A percentile compares a stretch with the other conserved stretches of the same genome.
These are phyloP conservation scores for Hypoxylon cercidicola DNA, from an alignment of 495 filamentous ascomycete genomes.

Conservation along the genomic window DNA sequence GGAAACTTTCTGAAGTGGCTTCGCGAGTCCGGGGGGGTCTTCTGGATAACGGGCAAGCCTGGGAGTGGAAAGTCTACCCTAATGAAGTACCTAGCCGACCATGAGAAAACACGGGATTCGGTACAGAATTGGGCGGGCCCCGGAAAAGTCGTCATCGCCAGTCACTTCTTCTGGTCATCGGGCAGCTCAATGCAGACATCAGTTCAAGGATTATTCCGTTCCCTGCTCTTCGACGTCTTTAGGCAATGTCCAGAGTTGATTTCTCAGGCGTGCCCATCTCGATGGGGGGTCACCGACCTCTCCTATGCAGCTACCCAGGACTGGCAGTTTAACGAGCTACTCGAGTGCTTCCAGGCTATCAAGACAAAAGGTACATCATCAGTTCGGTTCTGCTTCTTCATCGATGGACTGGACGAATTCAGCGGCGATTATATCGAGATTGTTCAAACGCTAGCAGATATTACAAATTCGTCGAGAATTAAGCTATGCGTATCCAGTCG, in stretches of 20 bases:
- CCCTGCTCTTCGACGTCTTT: slow-evolving; percentile 52
- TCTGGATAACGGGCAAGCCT: slow-evolving; percentile 50
- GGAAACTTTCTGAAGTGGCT: slow-evolving; percentile 38
- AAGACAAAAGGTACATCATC: not conserved
- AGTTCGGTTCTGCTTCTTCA: slow-evolving; percentile 39
- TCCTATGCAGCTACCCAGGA: not conserved
- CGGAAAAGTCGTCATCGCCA: slow-evolving; percentile 39
- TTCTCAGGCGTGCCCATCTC: slow-evolving; percentile 8
- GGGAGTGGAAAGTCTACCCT: slow-evolving; percentile 55
- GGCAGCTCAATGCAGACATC: slow-evolving; percentile 51
- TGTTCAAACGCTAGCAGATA: not conserved
- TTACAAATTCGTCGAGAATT: slow-evolving; percentile 36
- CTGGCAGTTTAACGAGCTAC: not conserved
- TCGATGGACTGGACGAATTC: slow-evolving; percentile 45
- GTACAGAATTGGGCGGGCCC: slow-evolving; percentile 40
- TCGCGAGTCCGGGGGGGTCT: slow-evolving; percentile 32
- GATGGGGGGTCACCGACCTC: slow-evolving; percentile 19
- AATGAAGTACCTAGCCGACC: slow-evolving; percentile 49
- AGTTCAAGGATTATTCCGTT: slow-evolving; percentile 51
- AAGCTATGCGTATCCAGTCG: slow-evolving; percentile 64
- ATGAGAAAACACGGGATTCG: slow-evolving; percentile 17
- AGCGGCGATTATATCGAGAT: slow-evolving; percentile 33
- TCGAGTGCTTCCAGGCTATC: slow-evolving; percentile 3
- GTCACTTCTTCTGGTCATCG: slow-evolving; percentile 57
- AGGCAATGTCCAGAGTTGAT: slow-evolving; percentile 40